Base-by-base conservation (phyloP, 106 monocot genomes). In the Platanthera zijinensis region DNA sequence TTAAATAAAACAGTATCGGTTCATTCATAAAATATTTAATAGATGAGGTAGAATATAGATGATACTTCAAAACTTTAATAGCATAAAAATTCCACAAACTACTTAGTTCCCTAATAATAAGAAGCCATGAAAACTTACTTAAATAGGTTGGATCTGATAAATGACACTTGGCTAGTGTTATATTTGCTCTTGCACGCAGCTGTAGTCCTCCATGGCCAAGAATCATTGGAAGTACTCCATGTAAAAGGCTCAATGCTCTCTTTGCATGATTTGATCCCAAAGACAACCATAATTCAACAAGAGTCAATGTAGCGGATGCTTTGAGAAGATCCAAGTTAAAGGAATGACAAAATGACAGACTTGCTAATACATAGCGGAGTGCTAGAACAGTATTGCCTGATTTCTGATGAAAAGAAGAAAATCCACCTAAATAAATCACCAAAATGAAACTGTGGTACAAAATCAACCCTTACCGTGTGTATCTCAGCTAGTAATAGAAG, bases 401-500 rank as follows among this genome's bases (percentile, higher is more conserved):
- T 92, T 92, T 99, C 94, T 99, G 88, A 10, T 13, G 14, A 53
- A 53, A 53, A 53, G 52, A 53, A 13, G 4, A 51, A 25, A 76
- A 62, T 17, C 8, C 13, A 63, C 18, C 14, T 19, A 4, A 30
- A 68, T 25, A 10, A 53, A 46, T 47, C 49, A 49, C 45, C 17
- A 46, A 14, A 53, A 10, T 53, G 28, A 7, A 61, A 61, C 1
- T 61, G 13, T 61, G 6, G 17, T 61, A 6, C n/a, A 61, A 61
- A 18, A 15, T 61, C 53, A 22, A 5, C 48, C 30, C 11, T 77
- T 83, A 92, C 96, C 89, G 84, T 90, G 78, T 94, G 86, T 72
- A 99, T 94, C 72, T 99, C 94, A 71, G 97, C 91, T 76, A 99
- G 88, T 78, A 99, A 89, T 62, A 99, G 81, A 85, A 99, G 97